phyloP scores from a whole-genome alignment of 805 yeast genomes.

The Jamesozyma piceae region DNA sequence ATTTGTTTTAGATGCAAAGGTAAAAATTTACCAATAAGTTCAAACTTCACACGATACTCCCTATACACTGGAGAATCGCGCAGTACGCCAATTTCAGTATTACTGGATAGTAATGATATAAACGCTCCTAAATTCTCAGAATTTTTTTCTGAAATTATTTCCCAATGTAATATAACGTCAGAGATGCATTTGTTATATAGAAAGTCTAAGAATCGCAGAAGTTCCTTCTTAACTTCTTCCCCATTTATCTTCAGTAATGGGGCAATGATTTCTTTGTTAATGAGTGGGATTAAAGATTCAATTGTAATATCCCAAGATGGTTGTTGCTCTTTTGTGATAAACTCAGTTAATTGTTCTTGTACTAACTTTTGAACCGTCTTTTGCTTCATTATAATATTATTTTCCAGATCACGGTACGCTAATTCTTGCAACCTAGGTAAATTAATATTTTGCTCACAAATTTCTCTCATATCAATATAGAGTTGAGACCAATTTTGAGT shows the following conservation, averaged over 20 bases:
- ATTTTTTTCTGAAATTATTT: slow-evolving; percentile 27
- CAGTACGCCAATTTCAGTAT: slow-evolving; percentile 14
- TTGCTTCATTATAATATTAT: slow-evolving; percentile 13
- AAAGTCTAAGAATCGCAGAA: slow-evolving; percentile 14
- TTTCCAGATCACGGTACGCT: slow-evolving; percentile 13
- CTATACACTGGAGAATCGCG: slow-evolving; percentile 14
- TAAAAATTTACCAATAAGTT: slow-evolving; percentile 20
- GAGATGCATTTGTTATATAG: slow-evolving; percentile 18
- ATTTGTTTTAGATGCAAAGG: slow-evolving; percentile 35
- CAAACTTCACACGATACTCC: slow-evolving; percentile 23
- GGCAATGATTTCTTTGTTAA: slow-evolving; percentile 11
- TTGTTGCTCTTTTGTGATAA: slow-evolving; percentile 16
- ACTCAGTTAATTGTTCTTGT: slow-evolving; percentile 13
- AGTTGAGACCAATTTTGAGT: slow-evolving; percentile 24
- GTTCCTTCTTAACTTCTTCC: slow-evolving; percentile 6
- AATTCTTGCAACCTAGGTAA: slow-evolving; percentile 18
- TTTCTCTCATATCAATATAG: slow-evolving; percentile 18
- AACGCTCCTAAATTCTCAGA: slow-evolving; percentile 26
- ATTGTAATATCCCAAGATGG: slow-evolving; percentile 18
- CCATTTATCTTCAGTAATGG: slow-evolving; percentile 13
- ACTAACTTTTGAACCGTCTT: slow-evolving; percentile 10
- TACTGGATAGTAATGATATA: slow-evolving; percentile 18
- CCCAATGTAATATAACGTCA: slow-evolving; percentile 20
- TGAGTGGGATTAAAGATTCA: slow-evolving; percentile 17
- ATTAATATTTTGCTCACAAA: slow-evolving; percentile 3